Evolutionary conservation across 1,284 basidiomycete genomes (phyloP), one percentile per base, ranked within the genome.

Genomic region (Cutaneotrichosporon daszewskae): DNA sequence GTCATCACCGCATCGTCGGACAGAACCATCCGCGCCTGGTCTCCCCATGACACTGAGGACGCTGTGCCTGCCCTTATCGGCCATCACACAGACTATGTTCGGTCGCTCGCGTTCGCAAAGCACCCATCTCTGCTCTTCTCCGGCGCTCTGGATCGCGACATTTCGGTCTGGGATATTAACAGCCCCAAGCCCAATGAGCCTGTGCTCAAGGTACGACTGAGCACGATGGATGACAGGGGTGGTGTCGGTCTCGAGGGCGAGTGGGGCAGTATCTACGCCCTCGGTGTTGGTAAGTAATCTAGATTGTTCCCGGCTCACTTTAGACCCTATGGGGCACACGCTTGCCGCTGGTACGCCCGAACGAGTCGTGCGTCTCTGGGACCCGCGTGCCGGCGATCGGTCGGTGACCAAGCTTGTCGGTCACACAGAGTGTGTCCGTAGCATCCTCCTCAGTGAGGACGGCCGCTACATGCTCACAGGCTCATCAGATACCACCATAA

Each of bases 1-100:
- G 86, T 96, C 39, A 79, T 96, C 33, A 91, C 94, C 34, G 94
- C 87, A 1, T 97, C 94, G 0, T 95, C 92, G 3, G 94, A 98
- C 66, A 88, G 91, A 9, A 90, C 90, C 13, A 77, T 99, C 55
- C 88, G 92, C 62, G 82, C 88, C 0, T 98, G 95, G 94, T 84
- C 79, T 43, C 92, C 94, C 0, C 90, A 97, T 64, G 2, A 59
- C 73, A 59, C 67, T 58, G 41, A 60, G 50, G 33, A 81, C 82
- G 82, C 85, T 5, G 69, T 74, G 1, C 75, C 79, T 1, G 75
- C 77, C 0, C 77, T 82, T 3, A 75, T 98, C 32, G 94, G 94
- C n/a, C 79, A 79, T 2, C 95, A 98, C 62, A 73, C 74, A 10
- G 94, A 99, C 74, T 98, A 95, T 63, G 91, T 91, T 8, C 84